These are phyloP conservation scores for Ceratocystis ficicola DNA, from an alignment of 2,329 filamentous ascomycete genomes.

Conservation along the genomic window DNA sequence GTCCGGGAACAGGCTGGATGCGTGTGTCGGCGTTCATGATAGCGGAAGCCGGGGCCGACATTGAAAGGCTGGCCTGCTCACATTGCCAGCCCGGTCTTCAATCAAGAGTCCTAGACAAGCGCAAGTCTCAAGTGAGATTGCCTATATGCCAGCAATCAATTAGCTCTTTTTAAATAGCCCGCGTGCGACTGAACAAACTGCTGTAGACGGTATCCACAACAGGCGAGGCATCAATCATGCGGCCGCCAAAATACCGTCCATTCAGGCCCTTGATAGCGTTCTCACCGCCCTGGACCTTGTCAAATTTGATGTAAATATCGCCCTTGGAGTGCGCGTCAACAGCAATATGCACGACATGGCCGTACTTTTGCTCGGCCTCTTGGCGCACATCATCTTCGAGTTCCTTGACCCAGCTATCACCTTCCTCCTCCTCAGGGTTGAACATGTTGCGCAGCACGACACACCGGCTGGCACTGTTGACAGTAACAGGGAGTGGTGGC, in stretches of 20 bases:
- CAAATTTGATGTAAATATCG: constrained; percentile 98
- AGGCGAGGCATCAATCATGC: constrained; percentile 84
- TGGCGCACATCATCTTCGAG: constrained; percentile 84
- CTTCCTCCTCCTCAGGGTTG: constrained; percentile 79
- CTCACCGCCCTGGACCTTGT: constrained; percentile 85
- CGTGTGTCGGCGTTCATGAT: not conserved
- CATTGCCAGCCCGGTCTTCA: not conserved
- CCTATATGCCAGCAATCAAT: constrained; percentile 20
- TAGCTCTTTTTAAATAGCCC: constrained; percentile 52
- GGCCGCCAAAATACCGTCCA: constrained; percentile 86
- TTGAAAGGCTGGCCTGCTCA: not conserved
- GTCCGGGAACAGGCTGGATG: not conserved
- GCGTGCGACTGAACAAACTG: constrained; percentile 81
- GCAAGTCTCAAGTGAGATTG: not conserved
- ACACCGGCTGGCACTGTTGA: constrained; percentile 86
- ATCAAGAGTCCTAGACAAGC: constrained; percentile 17
- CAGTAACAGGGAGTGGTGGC: constrained; percentile 66
- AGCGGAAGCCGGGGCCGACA: not conserved
- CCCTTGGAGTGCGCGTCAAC: constrained; percentile 87
- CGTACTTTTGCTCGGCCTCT: constrained; percentile 92
- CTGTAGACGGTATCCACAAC: constrained; percentile 98
- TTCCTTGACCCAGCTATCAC: constrained; percentile 80
- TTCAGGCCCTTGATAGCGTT: constrained; percentile 97
- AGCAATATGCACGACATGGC: constrained; percentile 92
- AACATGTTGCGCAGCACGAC: constrained; percentile 95